Percentiles rank a stretch among this genome's conserved stretches.
Evolutionary conservation across 148 eudicot genomes (phyloP).

Genomic region (Cornus controversa): DNA sequence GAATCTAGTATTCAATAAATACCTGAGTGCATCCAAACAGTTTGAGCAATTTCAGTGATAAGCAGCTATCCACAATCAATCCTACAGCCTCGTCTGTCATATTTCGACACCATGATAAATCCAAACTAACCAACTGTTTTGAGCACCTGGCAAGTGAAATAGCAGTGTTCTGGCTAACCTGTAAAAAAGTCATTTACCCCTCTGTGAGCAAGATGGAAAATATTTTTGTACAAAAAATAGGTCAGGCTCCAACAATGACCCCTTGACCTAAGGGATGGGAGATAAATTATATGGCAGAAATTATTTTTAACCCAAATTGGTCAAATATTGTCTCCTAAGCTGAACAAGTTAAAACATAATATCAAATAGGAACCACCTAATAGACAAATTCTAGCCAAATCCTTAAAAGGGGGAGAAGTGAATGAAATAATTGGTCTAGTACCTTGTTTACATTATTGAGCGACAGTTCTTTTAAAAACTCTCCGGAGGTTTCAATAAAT

Average conservation of each 20-base stretch:
- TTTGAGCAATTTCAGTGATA: slow-evolving; percentile 64
- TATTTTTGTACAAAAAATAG: neutral
- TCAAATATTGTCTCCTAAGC: neutral
- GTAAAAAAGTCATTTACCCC: slow-evolving; percentile 11
- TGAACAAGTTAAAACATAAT: neutral
- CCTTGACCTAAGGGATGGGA: neutral
- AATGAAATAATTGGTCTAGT: neutral
- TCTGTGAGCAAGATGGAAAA: slow-evolving; percentile 8
- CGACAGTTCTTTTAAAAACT: slow-evolving; percentile 51
- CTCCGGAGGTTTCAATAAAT: slow-evolving; percentile 72
- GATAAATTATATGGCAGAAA: neutral
- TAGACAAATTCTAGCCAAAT: neutral
- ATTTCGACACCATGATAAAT: slow-evolving; percentile 90
- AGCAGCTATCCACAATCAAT: slow-evolving; percentile 78
- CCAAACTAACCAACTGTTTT: slow-evolving; percentile 59
- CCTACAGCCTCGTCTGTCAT: slow-evolving; percentile 75
- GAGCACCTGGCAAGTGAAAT: slow-evolving; percentile 65
- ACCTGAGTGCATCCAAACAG: slow-evolving; percentile 94
- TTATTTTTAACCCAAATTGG: neutral
- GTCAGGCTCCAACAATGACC: neutral
- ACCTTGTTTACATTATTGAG: slow-evolving; percentile 70
- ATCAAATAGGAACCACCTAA: neutral
- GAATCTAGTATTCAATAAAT: neutral
- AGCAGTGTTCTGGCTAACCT: slow-evolving; percentile 73
- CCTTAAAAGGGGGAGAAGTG: neutral